Evolutionary conservation across 2,329 filamentous ascomycete species (phyloP).

Genomic region (Coniochaeta ligniaria): DNA sequence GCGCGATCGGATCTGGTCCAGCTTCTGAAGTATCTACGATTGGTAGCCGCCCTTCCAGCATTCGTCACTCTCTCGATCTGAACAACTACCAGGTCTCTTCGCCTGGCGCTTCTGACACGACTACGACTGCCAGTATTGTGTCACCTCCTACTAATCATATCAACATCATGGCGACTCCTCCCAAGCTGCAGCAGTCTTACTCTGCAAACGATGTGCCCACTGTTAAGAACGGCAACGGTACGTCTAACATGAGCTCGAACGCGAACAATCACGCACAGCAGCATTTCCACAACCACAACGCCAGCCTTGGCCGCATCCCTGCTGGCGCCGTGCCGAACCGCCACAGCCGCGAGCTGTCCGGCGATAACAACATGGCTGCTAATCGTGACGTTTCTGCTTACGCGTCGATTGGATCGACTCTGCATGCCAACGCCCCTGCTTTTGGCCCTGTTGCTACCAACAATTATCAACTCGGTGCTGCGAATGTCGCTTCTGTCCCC

Average conservation of each 20-base stretch:
- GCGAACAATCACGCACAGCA: conserved; percentile 55
- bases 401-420: conserved; percentile 59
- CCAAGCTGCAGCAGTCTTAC: conserved; percentile 79
- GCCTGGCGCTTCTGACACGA: conserved; percentile 14
- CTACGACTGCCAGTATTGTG: conserved; percentile 22
- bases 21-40: conserved; percentile 38
- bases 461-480: conserved; percentile 11
- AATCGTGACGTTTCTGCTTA: conserved; percentile 42
- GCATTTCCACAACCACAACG: conserved; percentile 71
- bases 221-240: conserved; percentile 59
- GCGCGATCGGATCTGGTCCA: conserved; percentile 27
- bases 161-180: conserved; percentile 53
- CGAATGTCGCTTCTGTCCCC: conserved; percentile 20
- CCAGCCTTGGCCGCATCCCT: conserved; percentile 73
- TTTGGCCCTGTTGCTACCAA: conserved; percentile 57
- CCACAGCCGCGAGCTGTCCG: conserved; percentile 66
- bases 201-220: conserved; percentile 87
- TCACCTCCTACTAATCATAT: conserved; percentile 41
- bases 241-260: conserved; percentile 35
- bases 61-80: conserved; percentile 53
- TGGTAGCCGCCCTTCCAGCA: conserved; percentile 37
- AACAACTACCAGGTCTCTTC: conserved; percentile 25
- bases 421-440: conserved; percentile 73
- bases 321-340: conserved; percentile 57
- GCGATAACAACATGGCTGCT: conserved; percentile 31